These are phyloP conservation scores for Mediolabrus comicus DNA, from an alignment of 108 stramenopile genomes.

Conservation along the genomic window DNA sequence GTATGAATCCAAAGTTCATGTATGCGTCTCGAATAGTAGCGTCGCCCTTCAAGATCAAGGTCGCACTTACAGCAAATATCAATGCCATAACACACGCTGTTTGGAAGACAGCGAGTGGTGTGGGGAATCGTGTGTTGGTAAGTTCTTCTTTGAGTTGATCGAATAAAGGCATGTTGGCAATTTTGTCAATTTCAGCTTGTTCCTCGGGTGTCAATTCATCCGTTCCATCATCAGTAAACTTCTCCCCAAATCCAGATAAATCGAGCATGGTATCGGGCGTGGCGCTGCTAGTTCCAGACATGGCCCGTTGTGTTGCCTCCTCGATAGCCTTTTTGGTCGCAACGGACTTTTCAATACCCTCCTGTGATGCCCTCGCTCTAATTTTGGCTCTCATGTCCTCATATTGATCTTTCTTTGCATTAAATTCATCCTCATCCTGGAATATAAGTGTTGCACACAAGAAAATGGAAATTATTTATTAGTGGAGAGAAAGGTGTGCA, in stretches of 20 bases:
- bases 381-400: conserved; percentile 68
- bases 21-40: conserved; percentile 55
- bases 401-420: conserved; percentile 46
- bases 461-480: not conserved
- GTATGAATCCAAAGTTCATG: conserved; percentile 57
- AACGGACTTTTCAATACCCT: conserved; percentile 72
- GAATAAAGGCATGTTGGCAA: conserved; percentile 48
- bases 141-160: conserved; percentile 63
- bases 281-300: conserved; percentile 33
- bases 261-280: conserved; percentile 53
- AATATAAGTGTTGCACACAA: not conserved
- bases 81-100: conserved; percentile 60
- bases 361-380: conserved; percentile 53
- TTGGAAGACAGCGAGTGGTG: conserved; percentile 44
- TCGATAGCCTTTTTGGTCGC: conserved; percentile 60
- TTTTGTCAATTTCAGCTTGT: conserved; percentile 70
- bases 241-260: conserved; percentile 59
- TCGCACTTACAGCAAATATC: conserved; percentile 57
- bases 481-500: not conserved
- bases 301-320: conserved; percentile 56
- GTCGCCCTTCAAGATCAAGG: conserved; percentile 64
- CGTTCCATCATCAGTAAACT: conserved; percentile 67
- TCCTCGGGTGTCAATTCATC: conserved; percentile 80
- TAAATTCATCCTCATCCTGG: conserved; percentile 48
- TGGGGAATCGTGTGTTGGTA: conserved; percentile 56